Evolutionary conservation across 371 early-diverging fungal genomes (phyloP).

Genomic region (Circinella minor): DNA sequence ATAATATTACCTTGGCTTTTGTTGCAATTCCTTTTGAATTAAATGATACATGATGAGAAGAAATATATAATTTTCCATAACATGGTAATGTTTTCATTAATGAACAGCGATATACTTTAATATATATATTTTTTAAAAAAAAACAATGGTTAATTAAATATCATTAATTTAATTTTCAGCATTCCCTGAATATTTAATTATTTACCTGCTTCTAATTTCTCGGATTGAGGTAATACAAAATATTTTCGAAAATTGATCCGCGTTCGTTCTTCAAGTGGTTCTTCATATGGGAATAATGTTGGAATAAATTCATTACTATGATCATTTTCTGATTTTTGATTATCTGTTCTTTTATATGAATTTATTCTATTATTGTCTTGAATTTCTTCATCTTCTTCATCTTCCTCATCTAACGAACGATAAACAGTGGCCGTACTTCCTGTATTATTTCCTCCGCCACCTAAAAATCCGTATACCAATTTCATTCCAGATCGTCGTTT

Average conservation of each 20-base stretch:
- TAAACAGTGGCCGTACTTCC: slow-evolving; percentile 35
- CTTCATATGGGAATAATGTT: slow-evolving; percentile 24
- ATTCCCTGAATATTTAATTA: too few relatives aligned
- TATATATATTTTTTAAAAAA: too few relatives aligned
- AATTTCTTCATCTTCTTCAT: slow-evolving; percentile 27
- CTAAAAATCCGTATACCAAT: slow-evolving; percentile 46
- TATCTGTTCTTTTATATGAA: slow-evolving; percentile 17
- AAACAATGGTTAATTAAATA: neutral
- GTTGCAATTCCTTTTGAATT: slow-evolving; percentile 67
- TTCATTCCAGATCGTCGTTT: slow-evolving; percentile 51
- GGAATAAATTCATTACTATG: too few relatives aligned
- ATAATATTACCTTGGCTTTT: slow-evolving; percentile 53
- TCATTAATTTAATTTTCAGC: too few relatives aligned
- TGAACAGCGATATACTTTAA: slow-evolving; percentile 51
- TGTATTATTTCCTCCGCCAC: slow-evolving; percentile 16
- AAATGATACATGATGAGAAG: slow-evolving; percentile 68
- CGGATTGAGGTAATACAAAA: slow-evolving; percentile 67
- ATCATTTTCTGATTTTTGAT: neutral
- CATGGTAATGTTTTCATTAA: slow-evolving; percentile 54
- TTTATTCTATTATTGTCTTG: slow-evolving; percentile 11
- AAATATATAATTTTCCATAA: slow-evolving; percentile 73
- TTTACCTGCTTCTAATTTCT: slow-evolving; percentile 57
- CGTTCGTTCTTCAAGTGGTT: slow-evolving; percentile 40
- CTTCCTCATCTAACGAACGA: slow-evolving; percentile 17
- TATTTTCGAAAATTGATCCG: slow-evolving; percentile 55